phyloP scores from a whole-genome alignment of 2,329 filamentous ascomycete species.

The Cladosporium colombiae region DNA sequence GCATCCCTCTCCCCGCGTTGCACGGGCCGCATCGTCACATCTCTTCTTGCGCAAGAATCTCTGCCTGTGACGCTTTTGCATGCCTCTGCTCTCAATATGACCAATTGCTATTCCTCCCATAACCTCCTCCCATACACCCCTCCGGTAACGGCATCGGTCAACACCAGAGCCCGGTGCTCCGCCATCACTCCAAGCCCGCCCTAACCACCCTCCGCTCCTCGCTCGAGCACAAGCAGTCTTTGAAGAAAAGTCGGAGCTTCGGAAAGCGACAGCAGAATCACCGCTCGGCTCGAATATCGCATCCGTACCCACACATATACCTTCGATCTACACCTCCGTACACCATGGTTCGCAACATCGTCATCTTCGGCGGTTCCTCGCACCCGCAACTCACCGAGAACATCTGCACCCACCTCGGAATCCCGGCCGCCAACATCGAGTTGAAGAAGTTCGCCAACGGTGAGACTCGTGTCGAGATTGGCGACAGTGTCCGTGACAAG shows the following conservation, averaged over 20 bases:
- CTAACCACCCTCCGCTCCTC: not conserved
- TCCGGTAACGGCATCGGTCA: not conserved
- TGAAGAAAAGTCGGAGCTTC: slow-evolving; percentile 13
- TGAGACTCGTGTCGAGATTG: slow-evolving; percentile 91
- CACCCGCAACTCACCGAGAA: slow-evolving; percentile 84
- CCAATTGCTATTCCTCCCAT: not conserved
- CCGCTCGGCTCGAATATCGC: not conserved
- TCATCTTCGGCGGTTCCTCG: slow-evolving; percentile 89
- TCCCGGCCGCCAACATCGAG: slow-evolving; percentile 80
- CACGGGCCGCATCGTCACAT: slow-evolving; percentile 13
- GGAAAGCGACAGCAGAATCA: not conserved
- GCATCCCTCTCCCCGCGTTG: not conserved
- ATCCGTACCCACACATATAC: not conserved
- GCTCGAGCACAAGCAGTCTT: slow-evolving; percentile 7
- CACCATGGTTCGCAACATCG: slow-evolving; percentile 88
- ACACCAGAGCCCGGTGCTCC: slow-evolving; percentile 9
- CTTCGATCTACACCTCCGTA: not conserved
- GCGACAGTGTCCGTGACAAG: slow-evolving; percentile 94
- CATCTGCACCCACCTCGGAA: slow-evolving; percentile 84
- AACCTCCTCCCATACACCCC: not conserved
- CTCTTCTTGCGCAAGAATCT: slow-evolving; percentile 11
- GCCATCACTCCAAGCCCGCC: not conserved
- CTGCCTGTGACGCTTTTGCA: slow-evolving; percentile 1
- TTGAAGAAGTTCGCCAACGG: slow-evolving; percentile 92
- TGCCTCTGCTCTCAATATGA: slow-evolving; percentile 3